phyloP scores from a whole-genome alignment of 169 alveolate species.

The Plasmodium reichenowi region DNA sequence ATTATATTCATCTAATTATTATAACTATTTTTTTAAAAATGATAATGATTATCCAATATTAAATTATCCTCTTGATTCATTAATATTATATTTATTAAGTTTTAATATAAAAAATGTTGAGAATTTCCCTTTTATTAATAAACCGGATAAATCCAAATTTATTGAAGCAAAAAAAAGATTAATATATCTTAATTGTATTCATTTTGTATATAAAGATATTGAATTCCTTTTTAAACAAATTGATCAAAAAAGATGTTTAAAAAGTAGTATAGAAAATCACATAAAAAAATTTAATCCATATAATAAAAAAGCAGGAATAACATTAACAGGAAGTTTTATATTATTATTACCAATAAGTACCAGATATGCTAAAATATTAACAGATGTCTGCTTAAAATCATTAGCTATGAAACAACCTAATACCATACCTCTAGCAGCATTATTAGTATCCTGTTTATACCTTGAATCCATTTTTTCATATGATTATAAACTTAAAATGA shows the following conservation, averaged over 20 bases:
- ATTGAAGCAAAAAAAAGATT: constrained; percentile 74
- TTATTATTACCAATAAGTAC: constrained; percentile 63
- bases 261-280: constrained; percentile 58
- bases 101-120: constrained; percentile 73
- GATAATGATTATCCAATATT: constrained; percentile 72
- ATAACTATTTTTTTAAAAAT: constrained; percentile 71
- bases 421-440: constrained; percentile 69
- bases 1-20: constrained; percentile 75
- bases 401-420: constrained; percentile 40
- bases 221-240: constrained; percentile 58
- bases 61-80: constrained; percentile 72
- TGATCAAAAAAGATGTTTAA: constrained; percentile 45
- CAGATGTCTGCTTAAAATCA: constrained; percentile 74
- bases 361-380: constrained; percentile 74
- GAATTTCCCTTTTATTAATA: constrained; percentile 73
- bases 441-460: constrained; percentile 67
- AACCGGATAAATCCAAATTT: constrained; percentile 74
- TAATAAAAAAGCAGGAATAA: constrained; percentile 74
- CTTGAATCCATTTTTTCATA: constrained; percentile 72
- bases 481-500: constrained; percentile 60
- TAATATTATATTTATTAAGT: constrained; percentile 65
- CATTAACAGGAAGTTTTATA: constrained; percentile 42
- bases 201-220: constrained; percentile 59
- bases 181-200: constrained; percentile 57
- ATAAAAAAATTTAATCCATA: constrained; percentile 55